phyloP scores from a whole-genome alignment of 495 filamentous ascomycete genomes.

The Penicillium manginii region DNA sequence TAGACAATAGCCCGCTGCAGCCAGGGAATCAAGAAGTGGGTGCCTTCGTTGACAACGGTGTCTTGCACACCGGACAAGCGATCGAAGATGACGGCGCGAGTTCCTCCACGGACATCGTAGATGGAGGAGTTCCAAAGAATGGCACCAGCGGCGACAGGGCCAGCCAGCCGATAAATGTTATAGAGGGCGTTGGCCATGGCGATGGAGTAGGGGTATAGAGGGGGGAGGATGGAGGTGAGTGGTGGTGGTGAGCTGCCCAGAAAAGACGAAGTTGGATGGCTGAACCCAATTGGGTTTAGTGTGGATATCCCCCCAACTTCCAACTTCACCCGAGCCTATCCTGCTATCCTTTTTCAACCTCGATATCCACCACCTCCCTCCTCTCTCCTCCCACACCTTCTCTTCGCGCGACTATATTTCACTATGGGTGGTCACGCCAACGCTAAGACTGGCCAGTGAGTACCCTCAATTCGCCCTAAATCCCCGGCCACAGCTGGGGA shows the following conservation, averaged over 20 bases:
- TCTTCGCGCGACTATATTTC: conserved; percentile 23
- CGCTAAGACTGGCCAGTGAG: conserved; percentile 72
- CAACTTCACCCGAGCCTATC: conserved; percentile 42
- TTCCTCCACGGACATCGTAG: conserved; percentile 96
- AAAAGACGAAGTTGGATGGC: conserved; percentile 2
- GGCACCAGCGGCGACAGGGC: conserved; percentile 69
- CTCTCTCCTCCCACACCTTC: conserved; percentile 27
- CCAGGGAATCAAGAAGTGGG: conserved; percentile 96
- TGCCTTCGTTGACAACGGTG: conserved; percentile 90
- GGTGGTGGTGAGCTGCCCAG: conserved; percentile 22
- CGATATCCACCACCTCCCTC: conserved; percentile 24
- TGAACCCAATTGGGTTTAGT: conserved; percentile 48
- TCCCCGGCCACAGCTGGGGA: conserved; percentile 15
- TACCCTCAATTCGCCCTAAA: conserved; percentile 33
- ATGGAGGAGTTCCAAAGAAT: conserved; percentile 72
- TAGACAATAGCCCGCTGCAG: conserved; percentile 93
- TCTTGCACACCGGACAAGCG: conserved; percentile 90
- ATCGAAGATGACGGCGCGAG: conserved; percentile 98
- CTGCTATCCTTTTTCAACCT: conserved; percentile 28
- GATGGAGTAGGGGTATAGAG: conserved; percentile 20
- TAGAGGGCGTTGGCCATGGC: conserved; percentile 64
- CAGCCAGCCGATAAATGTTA: conserved; percentile 67
- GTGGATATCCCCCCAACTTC: conserved; percentile 20
- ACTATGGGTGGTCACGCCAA: conserved; percentile 73
- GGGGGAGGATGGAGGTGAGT: conserved; percentile 18